Evolutionary conservation across 2,329 filamentous ascomycete species (phyloP), one percentile per base, ranked within the genome.

Genomic region (Microsporum canis): DNA sequence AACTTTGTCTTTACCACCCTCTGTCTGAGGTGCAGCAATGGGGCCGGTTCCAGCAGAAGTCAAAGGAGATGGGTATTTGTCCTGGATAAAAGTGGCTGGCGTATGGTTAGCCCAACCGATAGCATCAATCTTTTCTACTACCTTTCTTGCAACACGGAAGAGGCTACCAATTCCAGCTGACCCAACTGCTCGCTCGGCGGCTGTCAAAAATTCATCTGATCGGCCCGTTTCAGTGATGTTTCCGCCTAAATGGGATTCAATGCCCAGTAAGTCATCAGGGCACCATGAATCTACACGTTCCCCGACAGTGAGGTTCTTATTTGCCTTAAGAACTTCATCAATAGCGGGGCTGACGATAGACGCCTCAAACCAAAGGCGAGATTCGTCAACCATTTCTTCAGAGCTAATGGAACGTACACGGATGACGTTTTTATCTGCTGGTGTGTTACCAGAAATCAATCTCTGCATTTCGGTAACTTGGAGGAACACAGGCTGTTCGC

Each of bases 401-500:
- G 66, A 49, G 10, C 60, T 45, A 2, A 59, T 60, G 29, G 69
- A 70, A 14, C 68, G 68, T 8, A 70, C 71, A 39, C 69, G 69
- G 34, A 73, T 64, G 2, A 68, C 63, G 12, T 64, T 63, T 10
- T 64, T 63, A 45, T 72, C 69, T 0, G 63, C 51, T 1, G 62
- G 45, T 39, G 65, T 62, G 38, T 65, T 60, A 7, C 66, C 68
- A 43, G 70, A 65, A 1, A 70, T 45, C 5, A 77, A 67, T 33
- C 72, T 70, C 61, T 77, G 76, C 4, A 71, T 66, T 62, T 78
- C 76, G 1, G 66, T 73, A 10, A 76, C 64, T 61, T 75, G 71
- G 0, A 74, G 63, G 60, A 68, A 69, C 5, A 75, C 60, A 31
- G 70, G 66, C 14, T 69, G 64, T 8, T 60, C 39, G n/a, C 31